A percentile compares a stretch with the other conserved stretches of the same genome.
These are phyloP conservation scores for Salix suchowensis DNA, from an alignment of 345 rosid species.

Conservation along the genomic window DNA sequence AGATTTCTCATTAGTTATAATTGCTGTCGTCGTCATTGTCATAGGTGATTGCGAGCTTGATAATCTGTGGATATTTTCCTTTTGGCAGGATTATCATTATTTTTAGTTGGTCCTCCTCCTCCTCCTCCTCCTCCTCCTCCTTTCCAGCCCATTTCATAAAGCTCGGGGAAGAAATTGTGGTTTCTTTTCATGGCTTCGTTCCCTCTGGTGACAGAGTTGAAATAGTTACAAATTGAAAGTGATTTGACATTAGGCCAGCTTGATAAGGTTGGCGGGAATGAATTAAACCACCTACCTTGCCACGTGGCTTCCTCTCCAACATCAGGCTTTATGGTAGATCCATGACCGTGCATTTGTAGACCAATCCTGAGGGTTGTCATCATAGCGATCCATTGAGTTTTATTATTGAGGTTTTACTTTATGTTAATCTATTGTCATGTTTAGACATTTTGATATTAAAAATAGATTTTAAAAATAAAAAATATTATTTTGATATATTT, in stretches of 20 bases:
- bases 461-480: too few species aligned
- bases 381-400: not conserved
- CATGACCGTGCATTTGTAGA: not conserved
- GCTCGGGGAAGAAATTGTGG: too few species aligned
- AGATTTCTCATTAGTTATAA: not conserved
- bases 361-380: not conserved
- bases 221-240: not conserved
- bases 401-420: not conserved
- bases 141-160: too few species aligned
- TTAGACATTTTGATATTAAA: too few species aligned
- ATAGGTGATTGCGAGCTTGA: not conserved
- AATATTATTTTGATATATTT: too few species aligned
- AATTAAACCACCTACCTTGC: not conserved
- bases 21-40: not conserved
- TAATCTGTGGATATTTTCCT: not conserved
- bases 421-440: not conserved
- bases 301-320: not conserved
- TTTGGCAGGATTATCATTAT: not conserved
- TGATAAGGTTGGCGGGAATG: conserved; percentile 5
- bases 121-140: too few species aligned
- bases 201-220: not conserved
- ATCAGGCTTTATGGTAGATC: not conserved
- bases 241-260: not conserved
- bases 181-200: too few species aligned
- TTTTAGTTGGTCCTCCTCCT: too few species aligned